Evolutionary conservation across 2,329 filamentous ascomycete genomes (phyloP).

Genomic region (Claviceps spartinae): DNA sequence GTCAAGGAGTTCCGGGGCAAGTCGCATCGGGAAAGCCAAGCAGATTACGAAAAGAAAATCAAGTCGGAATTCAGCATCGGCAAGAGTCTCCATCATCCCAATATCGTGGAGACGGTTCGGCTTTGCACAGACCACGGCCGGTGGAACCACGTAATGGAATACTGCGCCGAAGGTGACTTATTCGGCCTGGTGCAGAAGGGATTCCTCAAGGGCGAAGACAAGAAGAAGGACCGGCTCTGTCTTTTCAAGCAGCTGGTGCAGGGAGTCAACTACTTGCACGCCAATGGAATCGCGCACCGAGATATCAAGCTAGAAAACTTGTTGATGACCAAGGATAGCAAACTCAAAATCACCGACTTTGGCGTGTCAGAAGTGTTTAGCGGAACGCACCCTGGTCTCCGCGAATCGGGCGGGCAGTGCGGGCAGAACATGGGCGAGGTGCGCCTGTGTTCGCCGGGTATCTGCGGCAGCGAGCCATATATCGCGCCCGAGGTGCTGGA

Average conservation of each 20-base stretch:
- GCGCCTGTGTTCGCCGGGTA: constrained; percentile 61
- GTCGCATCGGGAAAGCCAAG: constrained; percentile 51
- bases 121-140: constrained; percentile 61
- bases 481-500: constrained; percentile 74
- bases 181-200: constrained; percentile 60
- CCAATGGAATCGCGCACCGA: constrained; percentile 74
- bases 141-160: constrained; percentile 92
- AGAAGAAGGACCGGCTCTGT: constrained; percentile 58
- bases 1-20: constrained; percentile 80
- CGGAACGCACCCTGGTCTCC: constrained; percentile 66
- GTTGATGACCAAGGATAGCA: constrained; percentile 62
- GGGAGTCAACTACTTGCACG: constrained; percentile 70
- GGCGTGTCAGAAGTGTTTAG: constrained; percentile 78
- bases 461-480: constrained; percentile 76
- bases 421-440: constrained; percentile 59
- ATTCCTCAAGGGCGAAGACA: constrained; percentile 51
- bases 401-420: constrained; percentile 59
- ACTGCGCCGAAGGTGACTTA: constrained; percentile 70
- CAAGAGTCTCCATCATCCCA: constrained; percentile 73
- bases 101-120: constrained; percentile 69
- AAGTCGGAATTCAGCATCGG: constrained; percentile 84
- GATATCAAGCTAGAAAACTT: constrained; percentile 87
- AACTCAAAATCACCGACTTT: constrained; percentile 85
- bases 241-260: constrained; percentile 82
- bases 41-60: constrained; percentile 77